Conservation (phyloP, 306 rosid species). For the Adenanthera pavonina region DNA sequence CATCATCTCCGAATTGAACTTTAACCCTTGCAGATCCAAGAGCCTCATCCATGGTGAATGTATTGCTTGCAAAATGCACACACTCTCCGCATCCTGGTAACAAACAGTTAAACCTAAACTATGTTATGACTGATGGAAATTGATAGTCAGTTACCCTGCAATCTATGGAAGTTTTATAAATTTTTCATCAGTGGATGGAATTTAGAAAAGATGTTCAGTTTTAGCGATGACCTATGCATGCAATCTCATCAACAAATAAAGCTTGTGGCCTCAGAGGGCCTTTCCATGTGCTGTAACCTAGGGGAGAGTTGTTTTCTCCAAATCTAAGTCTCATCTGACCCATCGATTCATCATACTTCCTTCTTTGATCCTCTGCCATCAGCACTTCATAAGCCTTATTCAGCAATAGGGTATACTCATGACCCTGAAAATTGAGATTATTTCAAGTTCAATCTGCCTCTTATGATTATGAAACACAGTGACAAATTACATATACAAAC, state of each 20-base stretch:
- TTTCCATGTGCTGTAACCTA: constrained; percentile 70
- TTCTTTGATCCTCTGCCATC: constrained; percentile 61
- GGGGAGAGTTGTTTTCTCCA: constrained; percentile 43
- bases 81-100: constrained; percentile 78
- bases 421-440: constrained; percentile 54
- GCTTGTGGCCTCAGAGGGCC: constrained; percentile 74
- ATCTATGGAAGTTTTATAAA: neutral
- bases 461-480: neutral
- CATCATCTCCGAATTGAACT: constrained; percentile 72
- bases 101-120: neutral
- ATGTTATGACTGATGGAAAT: neutral
- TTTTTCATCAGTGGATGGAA: neutral
- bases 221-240: constrained; percentile 68
- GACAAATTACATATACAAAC: neutral
- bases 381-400: constrained; percentile 80
- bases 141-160: neutral
- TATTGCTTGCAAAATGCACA: constrained; percentile 68
- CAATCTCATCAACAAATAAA: constrained; percentile 82
- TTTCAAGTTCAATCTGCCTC: constrained; percentile 24
- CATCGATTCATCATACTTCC: constrained; percentile 64
- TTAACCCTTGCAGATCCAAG: constrained; percentile 76
- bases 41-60: constrained; percentile 71
- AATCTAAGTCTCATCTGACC: constrained; percentile 51
- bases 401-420: constrained; percentile 62
- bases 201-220: neutral